phyloP scores from a whole-genome alignment of 1,284 basidiomycete species.

The Ceratobasidium papillatum region DNA sequence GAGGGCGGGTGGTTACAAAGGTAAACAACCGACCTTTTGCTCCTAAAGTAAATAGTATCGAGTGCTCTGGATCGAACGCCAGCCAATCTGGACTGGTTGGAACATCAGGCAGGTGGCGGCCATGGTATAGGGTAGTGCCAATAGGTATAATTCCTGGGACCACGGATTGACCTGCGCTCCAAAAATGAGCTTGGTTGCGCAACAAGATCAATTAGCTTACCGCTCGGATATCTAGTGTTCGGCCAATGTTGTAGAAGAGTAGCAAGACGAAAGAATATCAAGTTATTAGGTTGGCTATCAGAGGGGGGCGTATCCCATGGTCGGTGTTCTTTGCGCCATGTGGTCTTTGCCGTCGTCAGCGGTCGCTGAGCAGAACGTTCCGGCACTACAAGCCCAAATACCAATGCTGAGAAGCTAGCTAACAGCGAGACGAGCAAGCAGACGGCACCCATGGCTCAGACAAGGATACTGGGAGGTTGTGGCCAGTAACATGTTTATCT shows the following conservation, averaged over 20 bases:
- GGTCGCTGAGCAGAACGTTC: background rate
- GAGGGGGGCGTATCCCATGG: slow-evolving; percentile 21
- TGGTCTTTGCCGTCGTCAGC: background rate
- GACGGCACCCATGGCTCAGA: background rate
- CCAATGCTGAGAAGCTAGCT: slow-evolving; percentile 5
- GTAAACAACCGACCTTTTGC: slow-evolving; percentile 49
- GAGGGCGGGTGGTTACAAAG: slow-evolving; percentile 52
- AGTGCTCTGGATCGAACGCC: slow-evolving; percentile 58
- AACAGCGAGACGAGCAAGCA: slow-evolving; percentile 3
- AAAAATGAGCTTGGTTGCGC: background rate
- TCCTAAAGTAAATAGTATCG: slow-evolving; percentile 50
- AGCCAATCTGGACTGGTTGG: slow-evolving; percentile 56
- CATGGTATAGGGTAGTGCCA: slow-evolving; percentile 59
- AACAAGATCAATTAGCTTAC: slow-evolving; percentile 44
- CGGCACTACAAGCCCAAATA: background rate
- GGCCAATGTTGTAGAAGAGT: slow-evolving; percentile 62
- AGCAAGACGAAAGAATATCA: slow-evolving; percentile 57
- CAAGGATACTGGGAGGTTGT: background rate
- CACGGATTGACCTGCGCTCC: slow-evolving; percentile 52
- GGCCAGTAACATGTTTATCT: background rate
- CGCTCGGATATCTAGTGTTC: slow-evolving; percentile 61
- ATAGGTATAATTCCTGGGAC: slow-evolving; percentile 56
- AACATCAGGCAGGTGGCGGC: slow-evolving; percentile 46
- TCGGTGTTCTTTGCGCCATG: background rate
- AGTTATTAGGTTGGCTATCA: slow-evolving; percentile 44